Base-by-base conservation (phyloP, 257 asterid species). In the Verbena officinalis region DNA sequence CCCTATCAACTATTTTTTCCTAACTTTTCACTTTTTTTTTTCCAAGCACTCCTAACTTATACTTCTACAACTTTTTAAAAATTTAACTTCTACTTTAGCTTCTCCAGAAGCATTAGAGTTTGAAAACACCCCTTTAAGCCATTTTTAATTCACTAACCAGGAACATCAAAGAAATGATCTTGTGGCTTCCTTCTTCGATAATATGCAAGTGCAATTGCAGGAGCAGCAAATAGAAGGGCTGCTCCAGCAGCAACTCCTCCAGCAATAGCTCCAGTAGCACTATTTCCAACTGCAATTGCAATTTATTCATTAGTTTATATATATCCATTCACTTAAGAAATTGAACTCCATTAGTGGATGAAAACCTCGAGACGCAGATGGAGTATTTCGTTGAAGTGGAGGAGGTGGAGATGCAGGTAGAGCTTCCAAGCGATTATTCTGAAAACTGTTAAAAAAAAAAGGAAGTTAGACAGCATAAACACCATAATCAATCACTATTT, bases 361-460 rank as follows among this genome's bases (percentile, higher is more conserved):
- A 45, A 17, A 56, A 72, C 82, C 89, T 82, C 75, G 62, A 55
- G 92, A 73, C 48, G 80, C 4, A 67, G 91, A 27, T 49, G 84
- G 81, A 14, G 82, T 64, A 13, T 79, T 33, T 14, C 86, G 99
- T 23, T 81, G 61, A 70, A 73, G 54, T 12, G 96, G 85, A 63
- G 93, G 86, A n/a, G 99, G 95, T 17, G 97, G 97, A 71, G 84
- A 49, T 61, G 65, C 68, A 16, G 91, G 96, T 70, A 70, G 85
- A 22, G 36, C 9, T 0, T 73, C 83, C 85, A 94, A 71, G 22
- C 0, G 14, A 77, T 94, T 94, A 68, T 67, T 60, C 2, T 61
- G 74, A 77, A 94, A 94, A 88, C 97, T 94, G 86, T 56, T 65
- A 77, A 24, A 27, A 27, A 27, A 27, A 2, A 74, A 12, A 53